Evolutionary conservation across 345 rosid genomes (phyloP), one percentile per base, ranked within the genome.

Genomic region (Salix arbutifolia): DNA sequence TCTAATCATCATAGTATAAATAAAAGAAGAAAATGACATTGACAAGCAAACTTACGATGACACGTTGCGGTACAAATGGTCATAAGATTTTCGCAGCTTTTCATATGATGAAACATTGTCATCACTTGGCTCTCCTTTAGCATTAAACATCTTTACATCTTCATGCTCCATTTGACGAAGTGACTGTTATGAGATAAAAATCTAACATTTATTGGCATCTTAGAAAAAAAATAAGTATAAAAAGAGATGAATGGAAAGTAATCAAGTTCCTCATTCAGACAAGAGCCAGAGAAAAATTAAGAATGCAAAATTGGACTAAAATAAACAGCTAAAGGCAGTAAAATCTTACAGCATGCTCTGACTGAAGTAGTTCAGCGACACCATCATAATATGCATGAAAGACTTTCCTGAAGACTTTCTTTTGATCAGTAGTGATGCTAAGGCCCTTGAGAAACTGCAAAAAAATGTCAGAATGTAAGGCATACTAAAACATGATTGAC

Each of bases 91-190:
- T 68, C 99, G 84, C 71, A 96, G 90, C 90, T 92, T 94, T 83
- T 96, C 99, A 87, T 96, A 96, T 5, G 91, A 90, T 60, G 91
- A 82, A 68, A 82, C 89, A 87, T 86, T 96, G 83, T 96, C 98
- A 79, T 96, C 99, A 79, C 91, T 92, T 52, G 92, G 93, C 86
- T 96, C 99, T 80, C 99, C 99, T 86, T 93, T 96, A 71, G 95
- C 97, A 87, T 88, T 91, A 80, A 96, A 84, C 77, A 90, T 88
- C 85, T 91, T 94, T 48, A 97, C 89, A 87, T 94, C 91, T 77
- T 96, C 99, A 81, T 94, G 89, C 87, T 96, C 99, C 97, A 96
- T 94, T 79, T 94, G 99, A 75, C 89, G 90, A 80, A 96, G 98
- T 28, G 88, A 88, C 99, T 96, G 75, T 64, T 67, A 74, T 72